Base-by-base conservation (phyloP, 805 yeast species). In the Helenozyma baotianmanensis region DNA sequence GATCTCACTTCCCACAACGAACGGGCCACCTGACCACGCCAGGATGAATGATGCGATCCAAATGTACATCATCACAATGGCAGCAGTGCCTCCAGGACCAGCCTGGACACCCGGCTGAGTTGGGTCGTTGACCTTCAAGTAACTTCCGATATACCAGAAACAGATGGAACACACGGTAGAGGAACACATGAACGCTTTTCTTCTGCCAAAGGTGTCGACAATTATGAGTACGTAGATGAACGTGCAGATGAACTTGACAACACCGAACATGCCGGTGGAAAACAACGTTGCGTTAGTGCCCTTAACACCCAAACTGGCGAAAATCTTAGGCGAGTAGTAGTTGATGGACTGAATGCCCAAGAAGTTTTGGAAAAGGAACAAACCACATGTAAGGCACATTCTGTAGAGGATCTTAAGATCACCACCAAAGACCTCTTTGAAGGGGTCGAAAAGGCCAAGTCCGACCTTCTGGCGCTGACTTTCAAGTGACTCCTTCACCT, bases 21-120 rank as follows among this genome's bases (percentile, higher is more conserved):
- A 63, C 6, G 68, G 69, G 14, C 66, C 66, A 1, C 63, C 66
- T 6, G 63, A 56, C 68, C 68, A 62, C 5, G 65, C 66, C 24
- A 54, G 47, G 14, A 62, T 62, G 31, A 62, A 63, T 3, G 64
- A 56, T 5, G 66, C 68, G 18, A 62, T 59, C 68, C 68, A 63
- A 23, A 63, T 46, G 42, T 62, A 63, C 66, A 63, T 61, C 55
- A 60, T 47, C n/a, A 48, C 64, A 35, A 61, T 57, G 13, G 67
- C 67, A 8, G 62, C 64, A 16, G 51, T 57, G 23, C 64, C 68
- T 2, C 64, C 68, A 16, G 63, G 65, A 13, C 65, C 66, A 8
- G 64, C 59, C 19, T 33, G 46, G 15, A 38, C 46, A 5, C 62
- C 64, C 0, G 58, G 56, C 23, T 46, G 21, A 3, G 64, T 53